Base-by-base conservation (phyloP, 371 early-diverging fungal species). In the Mucor piriformis region DNA sequence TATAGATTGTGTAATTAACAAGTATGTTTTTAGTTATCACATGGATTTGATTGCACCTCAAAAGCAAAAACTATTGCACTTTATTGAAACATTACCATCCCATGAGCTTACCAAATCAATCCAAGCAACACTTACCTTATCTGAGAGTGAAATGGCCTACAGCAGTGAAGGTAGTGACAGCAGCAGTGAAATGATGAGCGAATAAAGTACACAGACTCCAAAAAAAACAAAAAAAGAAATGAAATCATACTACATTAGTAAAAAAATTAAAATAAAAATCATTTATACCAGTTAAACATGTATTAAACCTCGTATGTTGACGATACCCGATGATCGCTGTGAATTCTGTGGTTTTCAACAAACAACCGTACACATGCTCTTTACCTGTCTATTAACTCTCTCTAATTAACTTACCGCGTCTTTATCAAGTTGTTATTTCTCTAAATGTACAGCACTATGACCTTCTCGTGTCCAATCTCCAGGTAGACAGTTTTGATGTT, bases 231-330 rank as follows among this genome's bases (percentile, higher is more conserved):
- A n/a, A n/a, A n/a, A n/a, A n/a, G n/a, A n/a, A n/a, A n/a, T n/a
- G n/a, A n/a, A 6, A 5, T 18, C 7, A 42, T 20, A 42, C 10
- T 42, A 6, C 16, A 4, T 20, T 6, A 21, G 8, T 43, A 54
- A 33, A 6, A 33, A 43, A 3, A 18, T 2, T 32, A 47, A 25
- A n/a, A n/a, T n/a, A n/a, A 23, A 38, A 23, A n/a, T 15, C 29
- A 6, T 15, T 34, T 21, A 13, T 38, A 15, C 16, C 16, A 0
- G n/a, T 3, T 59, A n/a, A n/a, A n/a, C 70, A 73, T 75, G 77
- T 71, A 63, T 96, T 96, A 70, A 95, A 95, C 13, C 95, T 96
- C 97, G 95, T 96, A 73, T 94, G 95, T 72, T 96, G 97, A 13
- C 95, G 84, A 71, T 94, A 95, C 56, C 88, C 87, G 27, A 95